These are phyloP conservation scores for Blastomyces parvus DNA, from an alignment of 2,329 filamentous ascomycete species.

Conservation along the genomic window DNA sequence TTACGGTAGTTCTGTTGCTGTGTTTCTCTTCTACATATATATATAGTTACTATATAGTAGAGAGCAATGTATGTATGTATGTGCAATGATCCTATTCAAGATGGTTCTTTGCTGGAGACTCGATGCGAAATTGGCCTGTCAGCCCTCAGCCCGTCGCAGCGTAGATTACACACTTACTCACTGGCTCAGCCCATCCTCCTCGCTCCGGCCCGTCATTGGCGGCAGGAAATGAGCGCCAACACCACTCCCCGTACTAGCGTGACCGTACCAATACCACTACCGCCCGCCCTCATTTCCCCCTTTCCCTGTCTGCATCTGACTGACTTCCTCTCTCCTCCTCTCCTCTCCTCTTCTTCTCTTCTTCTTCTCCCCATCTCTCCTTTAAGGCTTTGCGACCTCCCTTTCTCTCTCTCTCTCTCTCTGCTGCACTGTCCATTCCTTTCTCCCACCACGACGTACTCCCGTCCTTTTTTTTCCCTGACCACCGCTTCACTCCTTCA, in stretches of 20 bases:
- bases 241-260: not conserved
- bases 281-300: conserved; percentile 1
- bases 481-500: conserved; percentile 51
- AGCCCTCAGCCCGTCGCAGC: too few species aligned
- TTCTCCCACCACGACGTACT: not conserved
- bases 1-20: too few species aligned
- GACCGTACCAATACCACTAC: too few species aligned
- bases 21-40: too few species aligned
- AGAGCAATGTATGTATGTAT: too few species aligned
- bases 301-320: conserved; percentile 15
- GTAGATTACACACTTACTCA: too few species aligned
- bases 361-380: conserved; percentile 4
- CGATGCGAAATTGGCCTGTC: too few species aligned
- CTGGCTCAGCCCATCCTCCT: too few species aligned
- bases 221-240: not conserved
- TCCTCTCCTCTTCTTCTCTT: conserved; percentile 10
- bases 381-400: conserved; percentile 9
- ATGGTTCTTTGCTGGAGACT: too few species aligned
- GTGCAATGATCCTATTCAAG: too few species aligned
- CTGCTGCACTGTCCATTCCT: conserved; percentile 3
- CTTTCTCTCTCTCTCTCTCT: conserved; percentile 5
- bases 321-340: conserved; percentile 6
- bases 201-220: not conserved
- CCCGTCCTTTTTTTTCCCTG: conserved; percentile 9
- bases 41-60: too few species aligned